These are phyloP conservation scores for Trichoderma guizhouense DNA, from an alignment of 2,329 filamentous ascomycete species.

Conservation along the genomic window DNA sequence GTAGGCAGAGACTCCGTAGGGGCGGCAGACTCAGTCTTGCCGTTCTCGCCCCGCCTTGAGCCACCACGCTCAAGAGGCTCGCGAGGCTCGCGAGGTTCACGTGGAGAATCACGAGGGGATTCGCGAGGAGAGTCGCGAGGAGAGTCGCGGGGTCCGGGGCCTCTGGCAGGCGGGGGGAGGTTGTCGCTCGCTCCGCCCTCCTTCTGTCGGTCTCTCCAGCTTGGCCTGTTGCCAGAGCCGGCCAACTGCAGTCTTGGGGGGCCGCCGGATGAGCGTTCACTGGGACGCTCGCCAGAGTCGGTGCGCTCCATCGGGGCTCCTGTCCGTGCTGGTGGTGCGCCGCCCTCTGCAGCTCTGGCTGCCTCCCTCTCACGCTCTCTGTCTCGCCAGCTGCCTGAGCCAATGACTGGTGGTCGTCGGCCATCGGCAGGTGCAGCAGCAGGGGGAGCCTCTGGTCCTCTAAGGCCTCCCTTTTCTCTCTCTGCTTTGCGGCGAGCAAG, in stretches of 20 bases:
- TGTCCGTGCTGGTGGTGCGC: slow-evolving; percentile 27
- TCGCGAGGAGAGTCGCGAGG: background rate
- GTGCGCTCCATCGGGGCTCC: slow-evolving; percentile 40
- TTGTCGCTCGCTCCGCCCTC: slow-evolving; percentile 26
- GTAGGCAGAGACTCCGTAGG: slow-evolving; percentile 50
- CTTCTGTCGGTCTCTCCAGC: slow-evolving; percentile 70
- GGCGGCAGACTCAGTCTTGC: slow-evolving; percentile 40
- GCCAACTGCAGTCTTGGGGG: slow-evolving; percentile 62
- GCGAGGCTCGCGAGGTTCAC: slow-evolving; percentile 26
- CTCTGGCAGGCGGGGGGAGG: slow-evolving; percentile 9
- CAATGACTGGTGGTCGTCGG: slow-evolving; percentile 34
- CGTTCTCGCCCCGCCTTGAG: slow-evolving; percentile 43
- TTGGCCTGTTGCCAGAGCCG: slow-evolving; percentile 58
- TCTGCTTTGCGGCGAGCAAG: slow-evolving; percentile 69
- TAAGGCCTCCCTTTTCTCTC: slow-evolving; percentile 49
- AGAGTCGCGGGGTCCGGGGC: slow-evolving; percentile 15
- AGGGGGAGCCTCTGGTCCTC: slow-evolving; percentile 23
- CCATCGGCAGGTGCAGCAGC: slow-evolving; percentile 14
- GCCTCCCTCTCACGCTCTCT: slow-evolving; percentile 31
- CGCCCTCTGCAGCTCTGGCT: slow-evolving; percentile 30
- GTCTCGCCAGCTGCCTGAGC: slow-evolving; percentile 43
- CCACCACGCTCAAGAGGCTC: slow-evolving; percentile 43
- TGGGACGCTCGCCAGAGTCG: slow-evolving; percentile 46
- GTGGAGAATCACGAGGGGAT: slow-evolving; percentile 11
- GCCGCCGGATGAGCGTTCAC: slow-evolving; percentile 43